Evolutionary conservation across 2,329 filamentous ascomycete genomes (phyloP), one percentile per base, ranked within the genome.

Genomic region (Curvularia lunata): DNA sequence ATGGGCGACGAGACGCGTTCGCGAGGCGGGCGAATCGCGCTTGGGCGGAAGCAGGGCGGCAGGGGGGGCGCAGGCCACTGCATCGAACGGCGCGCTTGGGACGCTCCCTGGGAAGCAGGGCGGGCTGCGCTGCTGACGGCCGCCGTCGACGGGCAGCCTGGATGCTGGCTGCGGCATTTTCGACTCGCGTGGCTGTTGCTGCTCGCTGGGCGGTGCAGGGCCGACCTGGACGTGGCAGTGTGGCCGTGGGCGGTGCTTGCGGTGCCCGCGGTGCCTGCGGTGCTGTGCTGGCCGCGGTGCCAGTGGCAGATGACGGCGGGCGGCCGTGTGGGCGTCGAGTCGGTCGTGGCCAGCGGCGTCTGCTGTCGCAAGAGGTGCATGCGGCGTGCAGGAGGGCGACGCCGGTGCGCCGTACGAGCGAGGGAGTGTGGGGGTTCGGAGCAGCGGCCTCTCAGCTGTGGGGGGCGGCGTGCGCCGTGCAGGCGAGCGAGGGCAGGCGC

Each of bases 91-190:
- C 40, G 38, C 48, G 54, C 42, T 47, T 48, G 40, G 40, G 27
- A 48, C 30, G 3, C 19, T 13, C 12, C 25, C 30, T 28, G 49
- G 10, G 47, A 52, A 25, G 50, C 54, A 49, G 34, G 45, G 50
- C 54, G 40, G 27, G 45, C 49, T 46, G 45, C 58, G 45, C 49
- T 46, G 45, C 58, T 61, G 60, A 50, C 54, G 56, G 52, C 58
- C 42, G 56, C 55, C 21, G 12, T 32, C 10, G 30, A 38, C 30
- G 19, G 28, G 8, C 30, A 27, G 27, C 27, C 27, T 23, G n/a
- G n/a, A n/a, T n/a, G 40, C 34, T 27, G 30, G 40, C 27, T 58
- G 55, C 66, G 66, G 65, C 56, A 66, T 68, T 67, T 68, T 63
- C 45, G 42, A 46, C 30, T 23, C 19, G 6, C 19, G 6, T 40